Evolutionary conservation across 2,329 filamentous ascomycete genomes (phyloP).

Genomic region (Colletotrichum godetiae): DNA sequence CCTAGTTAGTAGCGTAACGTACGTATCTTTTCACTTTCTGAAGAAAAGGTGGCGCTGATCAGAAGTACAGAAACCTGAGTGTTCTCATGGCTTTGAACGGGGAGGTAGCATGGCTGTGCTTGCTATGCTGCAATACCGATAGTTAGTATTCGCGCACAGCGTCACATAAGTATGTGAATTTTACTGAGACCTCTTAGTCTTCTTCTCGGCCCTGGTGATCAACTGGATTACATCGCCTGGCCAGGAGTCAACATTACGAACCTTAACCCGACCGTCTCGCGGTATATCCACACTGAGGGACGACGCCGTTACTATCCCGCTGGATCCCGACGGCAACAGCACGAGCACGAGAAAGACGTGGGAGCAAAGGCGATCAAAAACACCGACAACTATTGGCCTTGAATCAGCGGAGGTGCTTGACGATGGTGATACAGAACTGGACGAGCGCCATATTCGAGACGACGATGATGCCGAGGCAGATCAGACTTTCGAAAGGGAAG

Average conservation of each 20-base stretch:
- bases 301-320: slow-evolving; percentile 9
- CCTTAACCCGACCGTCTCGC: slow-evolving; percentile 17
- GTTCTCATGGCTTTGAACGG: slow-evolving; percentile 18
- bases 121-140: slow-evolving; percentile 27
- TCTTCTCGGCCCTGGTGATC: slow-evolving; percentile 29
- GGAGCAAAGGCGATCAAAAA: slow-evolving; percentile 7
- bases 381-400: not conserved
- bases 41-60: not conserved
- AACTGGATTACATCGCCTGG: slow-evolving; percentile 29
- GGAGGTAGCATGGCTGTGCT: slow-evolving; percentile 25
- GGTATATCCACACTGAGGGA: slow-evolving; percentile 4
- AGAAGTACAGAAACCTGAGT: not conserved
- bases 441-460: not conserved
- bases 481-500: not conserved
- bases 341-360: slow-evolving; percentile 1
- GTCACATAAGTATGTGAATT: too few species aligned
- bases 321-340: slow-evolving; percentile 19
- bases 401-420: not conserved
- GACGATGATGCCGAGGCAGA: not conserved
- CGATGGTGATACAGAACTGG: not conserved
- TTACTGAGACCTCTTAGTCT: not conserved
- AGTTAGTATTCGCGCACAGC: not conserved
- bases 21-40: not conserved
- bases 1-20: slow-evolving; percentile 20
- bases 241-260: slow-evolving; percentile 19